Conservation (phyloP, 1,284 basidiomycete species). For the Ceratobasidium sp. region DNA sequence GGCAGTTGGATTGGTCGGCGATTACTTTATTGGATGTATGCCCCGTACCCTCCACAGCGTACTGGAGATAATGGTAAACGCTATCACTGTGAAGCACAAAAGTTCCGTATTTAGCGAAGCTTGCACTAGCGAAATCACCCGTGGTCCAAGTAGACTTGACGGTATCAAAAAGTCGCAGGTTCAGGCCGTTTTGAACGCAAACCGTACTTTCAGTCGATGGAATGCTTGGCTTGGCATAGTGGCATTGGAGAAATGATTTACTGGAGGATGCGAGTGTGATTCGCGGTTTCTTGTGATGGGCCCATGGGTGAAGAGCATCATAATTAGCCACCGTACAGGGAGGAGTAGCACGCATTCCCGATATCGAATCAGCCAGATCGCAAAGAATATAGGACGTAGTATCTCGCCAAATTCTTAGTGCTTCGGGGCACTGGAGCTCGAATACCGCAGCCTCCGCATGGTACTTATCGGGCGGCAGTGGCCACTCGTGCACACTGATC, state of each 20-base stretch:
- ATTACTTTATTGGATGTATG: slow-evolving; percentile 57
- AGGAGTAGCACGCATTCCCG: neutral
- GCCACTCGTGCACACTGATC: slow-evolving; percentile 60
- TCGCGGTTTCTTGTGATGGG: neutral
- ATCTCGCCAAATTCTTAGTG: slow-evolving; percentile 56
- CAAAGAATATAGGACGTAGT: slow-evolving; percentile 51
- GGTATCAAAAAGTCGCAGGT: slow-evolving; percentile 45
- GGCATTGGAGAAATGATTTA: slow-evolving; percentile 53
- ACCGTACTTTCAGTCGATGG: slow-evolving; percentile 45
- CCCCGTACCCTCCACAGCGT: slow-evolving; percentile 50
- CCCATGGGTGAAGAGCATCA: neutral
- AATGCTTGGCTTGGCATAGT: slow-evolving; percentile 50
- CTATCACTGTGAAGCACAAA: slow-evolving; percentile 48
- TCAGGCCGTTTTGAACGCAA: slow-evolving; percentile 52
- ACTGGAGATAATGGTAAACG: slow-evolving; percentile 53
- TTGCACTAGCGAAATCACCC: slow-evolving; percentile 34
- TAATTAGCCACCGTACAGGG: neutral
- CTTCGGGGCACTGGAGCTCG: slow-evolving; percentile 54
- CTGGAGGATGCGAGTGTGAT: slow-evolving; percentile 53
- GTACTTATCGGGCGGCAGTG: slow-evolving; percentile 51
- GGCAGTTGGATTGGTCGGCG: slow-evolving; percentile 54
- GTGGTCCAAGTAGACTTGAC: slow-evolving; percentile 39
- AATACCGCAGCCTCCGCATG: slow-evolving; percentile 53
- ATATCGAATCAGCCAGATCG: neutral
- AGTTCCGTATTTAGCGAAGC: slow-evolving; percentile 47